Evolutionary conservation across 495 filamentous ascomycete genomes (phyloP).

Genomic region (Poronia punctata): DNA sequence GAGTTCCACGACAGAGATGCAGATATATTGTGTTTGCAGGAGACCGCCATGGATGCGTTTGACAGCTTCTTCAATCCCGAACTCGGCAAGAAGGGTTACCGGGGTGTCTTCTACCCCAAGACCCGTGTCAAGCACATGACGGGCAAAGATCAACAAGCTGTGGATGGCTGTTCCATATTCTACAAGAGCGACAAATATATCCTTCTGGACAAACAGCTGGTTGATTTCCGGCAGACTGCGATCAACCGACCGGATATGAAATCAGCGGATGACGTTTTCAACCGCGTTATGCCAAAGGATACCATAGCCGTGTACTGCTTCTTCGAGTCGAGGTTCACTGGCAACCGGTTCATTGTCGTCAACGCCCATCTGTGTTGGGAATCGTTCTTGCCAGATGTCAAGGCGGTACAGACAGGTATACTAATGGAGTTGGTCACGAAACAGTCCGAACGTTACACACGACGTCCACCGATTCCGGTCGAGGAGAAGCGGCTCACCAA

Average conservation of each 20-base stretch:
- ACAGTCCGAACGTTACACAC: slow-evolving; percentile 73
- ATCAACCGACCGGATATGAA: slow-evolving; percentile 94
- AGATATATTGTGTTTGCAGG: slow-evolving; percentile 88
- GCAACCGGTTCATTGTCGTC: slow-evolving; percentile 79
- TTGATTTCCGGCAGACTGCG: slow-evolving; percentile 86
- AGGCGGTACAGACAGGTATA: slow-evolving; percentile 89
- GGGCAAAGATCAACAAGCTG: slow-evolving; percentile 73
- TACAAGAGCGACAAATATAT: slow-evolving; percentile 91
- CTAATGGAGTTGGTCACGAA: slow-evolving; percentile 84
- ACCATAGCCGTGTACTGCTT: slow-evolving; percentile 88
- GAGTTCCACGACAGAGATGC: slow-evolving; percentile 75
- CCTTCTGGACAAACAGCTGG: slow-evolving; percentile 81
- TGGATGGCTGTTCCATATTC: slow-evolving; percentile 95
- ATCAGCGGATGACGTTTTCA: slow-evolving; percentile 90
- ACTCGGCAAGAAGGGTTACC: slow-evolving; percentile 79
- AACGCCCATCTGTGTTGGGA: slow-evolving; percentile 97
- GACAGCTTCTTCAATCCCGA: slow-evolving; percentile 80
- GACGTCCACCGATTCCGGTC: slow-evolving; percentile 53
- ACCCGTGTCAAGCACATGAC: slow-evolving; percentile 83
- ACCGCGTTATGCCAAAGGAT: slow-evolving; percentile 95
- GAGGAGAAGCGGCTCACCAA: slow-evolving; percentile 73
- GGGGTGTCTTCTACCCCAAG: slow-evolving; percentile 85
- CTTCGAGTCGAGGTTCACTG: slow-evolving; percentile 82
- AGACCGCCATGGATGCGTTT: slow-evolving; percentile 84
- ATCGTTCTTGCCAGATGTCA: slow-evolving; percentile 81